A percentile compares a stretch with the other conserved stretches of the same genome.
phyloP scores from a whole-genome alignment of 495 filamentous ascomycete species.

The Hypoxylon subgilvum region DNA sequence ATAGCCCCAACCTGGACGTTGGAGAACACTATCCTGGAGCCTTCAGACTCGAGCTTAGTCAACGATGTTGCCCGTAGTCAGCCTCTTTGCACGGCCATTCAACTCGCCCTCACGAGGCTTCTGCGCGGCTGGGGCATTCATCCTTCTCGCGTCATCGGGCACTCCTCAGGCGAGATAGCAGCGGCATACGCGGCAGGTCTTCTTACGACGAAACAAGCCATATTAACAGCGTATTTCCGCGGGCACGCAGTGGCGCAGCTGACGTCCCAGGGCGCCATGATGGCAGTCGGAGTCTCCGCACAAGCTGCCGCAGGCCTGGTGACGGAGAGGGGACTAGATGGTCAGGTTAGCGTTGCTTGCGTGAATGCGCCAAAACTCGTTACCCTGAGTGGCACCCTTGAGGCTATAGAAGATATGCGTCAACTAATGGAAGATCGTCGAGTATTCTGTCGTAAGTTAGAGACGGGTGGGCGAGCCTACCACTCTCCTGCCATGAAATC shows the following conservation, averaged over 20 bases:
- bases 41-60: background rate
- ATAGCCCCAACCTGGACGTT: conserved; percentile 29
- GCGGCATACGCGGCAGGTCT: conserved; percentile 56
- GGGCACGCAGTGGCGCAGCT: conserved; percentile 45
- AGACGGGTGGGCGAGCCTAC: conserved; percentile 48
- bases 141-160: conserved; percentile 60
- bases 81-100: conserved; percentile 57
- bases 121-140: conserved; percentile 56
- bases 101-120: conserved; percentile 59
- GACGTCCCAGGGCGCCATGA: conserved; percentile 47
- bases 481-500: conserved; percentile 54
- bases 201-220: conserved; percentile 51
- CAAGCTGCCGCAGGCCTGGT: conserved; percentile 25
- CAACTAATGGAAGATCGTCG: conserved; percentile 35
- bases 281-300: conserved; percentile 51
- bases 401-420: conserved; percentile 44
- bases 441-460: conserved; percentile 42
- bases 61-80: conserved; percentile 46
- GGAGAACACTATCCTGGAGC: conserved; percentile 5
- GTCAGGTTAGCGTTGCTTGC: conserved; percentile 54
- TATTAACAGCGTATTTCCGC: conserved; percentile 57
- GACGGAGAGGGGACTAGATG: too few relatives aligned
- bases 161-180: conserved; percentile 69
- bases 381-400: conserved; percentile 54
- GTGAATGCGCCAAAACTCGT: conserved; percentile 55